A percentile compares a stretch with the other conserved stretches of the same genome.
Conservation (phyloP, 2,329 filamentous ascomycete species). For the Aureobasidium namibiae region DNA sequence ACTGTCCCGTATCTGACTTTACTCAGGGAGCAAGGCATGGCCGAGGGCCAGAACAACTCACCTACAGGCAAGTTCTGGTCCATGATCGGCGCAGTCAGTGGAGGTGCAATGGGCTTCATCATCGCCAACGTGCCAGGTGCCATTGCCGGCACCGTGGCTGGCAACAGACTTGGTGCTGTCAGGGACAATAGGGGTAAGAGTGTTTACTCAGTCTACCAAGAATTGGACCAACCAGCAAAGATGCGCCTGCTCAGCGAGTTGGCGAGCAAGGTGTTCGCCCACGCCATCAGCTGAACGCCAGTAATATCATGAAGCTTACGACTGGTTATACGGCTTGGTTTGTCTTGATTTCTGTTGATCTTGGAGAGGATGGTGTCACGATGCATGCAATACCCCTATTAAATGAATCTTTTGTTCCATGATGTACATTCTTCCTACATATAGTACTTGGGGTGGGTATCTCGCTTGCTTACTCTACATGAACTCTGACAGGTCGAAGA, state of each 20-base stretch:
- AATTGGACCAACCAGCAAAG: slow-evolving; percentile 75
- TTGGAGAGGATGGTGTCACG: not conserved
- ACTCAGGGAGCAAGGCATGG: slow-evolving; percentile 51
- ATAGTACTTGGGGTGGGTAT: not conserved
- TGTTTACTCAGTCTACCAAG: slow-evolving; percentile 85
- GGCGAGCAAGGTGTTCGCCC: slow-evolving; percentile 77
- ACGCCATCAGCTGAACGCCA: slow-evolving; percentile 50
- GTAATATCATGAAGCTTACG: slow-evolving; percentile 13
- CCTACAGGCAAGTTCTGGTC: slow-evolving; percentile 77
- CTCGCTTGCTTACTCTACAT: not conserved
- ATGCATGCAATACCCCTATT: slow-evolving; percentile 11
- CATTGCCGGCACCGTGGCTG: slow-evolving; percentile 82
- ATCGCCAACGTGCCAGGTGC: slow-evolving; percentile 85
- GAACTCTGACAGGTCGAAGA: not conserved
- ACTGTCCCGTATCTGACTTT: not conserved
- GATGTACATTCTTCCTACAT: not conserved
- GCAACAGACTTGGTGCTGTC: slow-evolving; percentile 83
- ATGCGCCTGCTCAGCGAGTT: slow-evolving; percentile 74
- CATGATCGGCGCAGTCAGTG: slow-evolving; percentile 74
- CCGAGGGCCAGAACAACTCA: slow-evolving; percentile 53
- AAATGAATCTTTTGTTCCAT: not conserved
- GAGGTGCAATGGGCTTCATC: slow-evolving; percentile 89
- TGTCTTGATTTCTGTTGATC: not conserved
- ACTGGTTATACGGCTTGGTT: not conserved
- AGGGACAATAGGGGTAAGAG: slow-evolving; percentile 89